Conservation (phyloP, 1,284 basidiomycete species). For the Cryptococcus sp. region DNA sequence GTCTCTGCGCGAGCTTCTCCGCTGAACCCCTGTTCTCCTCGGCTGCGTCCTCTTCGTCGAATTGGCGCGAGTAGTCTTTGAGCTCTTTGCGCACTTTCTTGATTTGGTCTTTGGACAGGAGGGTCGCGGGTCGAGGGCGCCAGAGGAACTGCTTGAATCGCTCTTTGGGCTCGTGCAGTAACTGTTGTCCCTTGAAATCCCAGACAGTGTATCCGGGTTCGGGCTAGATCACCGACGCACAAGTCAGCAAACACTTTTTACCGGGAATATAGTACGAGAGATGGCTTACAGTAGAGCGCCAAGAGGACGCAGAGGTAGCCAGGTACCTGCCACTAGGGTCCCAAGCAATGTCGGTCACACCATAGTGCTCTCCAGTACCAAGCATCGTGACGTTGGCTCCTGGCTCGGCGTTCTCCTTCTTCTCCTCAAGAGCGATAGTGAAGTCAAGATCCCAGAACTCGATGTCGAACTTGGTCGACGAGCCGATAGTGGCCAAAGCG, state of each 20-base stretch:
- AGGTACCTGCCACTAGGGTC: slow-evolving; percentile 95
- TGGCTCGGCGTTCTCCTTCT: slow-evolving; percentile 67
- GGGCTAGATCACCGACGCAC: slow-evolving; percentile 60
- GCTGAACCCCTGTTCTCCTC: slow-evolving; percentile 93
- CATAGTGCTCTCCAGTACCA: slow-evolving; percentile 89
- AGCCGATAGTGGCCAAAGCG: slow-evolving; percentile 92
- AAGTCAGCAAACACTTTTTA: background rate
- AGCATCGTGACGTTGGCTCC: slow-evolving; percentile 85
- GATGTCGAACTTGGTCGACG: slow-evolving; percentile 91
- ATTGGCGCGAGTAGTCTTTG: slow-evolving; percentile 85
- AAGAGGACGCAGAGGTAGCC: slow-evolving; percentile 89
- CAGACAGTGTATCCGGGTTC: slow-evolving; percentile 97
- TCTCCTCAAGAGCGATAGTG: slow-evolving; percentile 65
- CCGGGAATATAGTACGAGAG: slow-evolving; percentile 1
- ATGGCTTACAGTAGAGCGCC: slow-evolving; percentile 81
- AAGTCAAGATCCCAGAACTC: slow-evolving; percentile 99
- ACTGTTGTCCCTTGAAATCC: slow-evolving; percentile 95
- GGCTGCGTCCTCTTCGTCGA: slow-evolving; percentile 96
- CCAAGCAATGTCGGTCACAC: slow-evolving; percentile 98
- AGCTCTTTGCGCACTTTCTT: slow-evolving; percentile 85
- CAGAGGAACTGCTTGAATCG: slow-evolving; percentile 99
- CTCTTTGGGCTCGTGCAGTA: slow-evolving; percentile 85
- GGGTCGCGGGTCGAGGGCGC: slow-evolving; percentile 87
- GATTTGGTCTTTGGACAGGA: slow-evolving; percentile 82
- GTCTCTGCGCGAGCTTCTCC: slow-evolving; percentile 87